A percentile compares a stretch with the other conserved stretches of the same genome.
These are phyloP conservation scores for Lasiodiplodia theobromae DNA, from an alignment of 2,329 filamentous ascomycete species.

Conservation along the genomic window DNA sequence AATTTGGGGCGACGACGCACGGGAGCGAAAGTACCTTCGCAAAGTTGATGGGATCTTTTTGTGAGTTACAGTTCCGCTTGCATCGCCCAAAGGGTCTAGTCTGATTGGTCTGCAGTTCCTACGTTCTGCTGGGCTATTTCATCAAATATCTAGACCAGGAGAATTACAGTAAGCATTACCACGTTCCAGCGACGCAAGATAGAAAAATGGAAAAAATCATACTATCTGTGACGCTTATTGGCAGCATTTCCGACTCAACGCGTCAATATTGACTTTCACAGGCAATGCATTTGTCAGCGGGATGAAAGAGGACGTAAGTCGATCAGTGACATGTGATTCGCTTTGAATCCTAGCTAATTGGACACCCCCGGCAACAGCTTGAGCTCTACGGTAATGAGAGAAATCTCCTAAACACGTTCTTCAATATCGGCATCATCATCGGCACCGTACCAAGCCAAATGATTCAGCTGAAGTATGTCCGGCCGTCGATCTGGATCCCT, in stretches of 20 bases:
- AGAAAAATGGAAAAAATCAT: not conserved
- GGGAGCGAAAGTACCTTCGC: constrained; percentile 12
- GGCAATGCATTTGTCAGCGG: constrained; percentile 30
- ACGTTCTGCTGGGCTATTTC: constrained; percentile 14
- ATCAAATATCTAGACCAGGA: constrained; percentile 21
- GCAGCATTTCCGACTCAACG: not conserved
- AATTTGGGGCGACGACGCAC: constrained; percentile 13
- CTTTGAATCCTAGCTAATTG: not conserved
- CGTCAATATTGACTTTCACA: not conserved
- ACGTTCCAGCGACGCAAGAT: not conserved
- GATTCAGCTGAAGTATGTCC: constrained; percentile 27
- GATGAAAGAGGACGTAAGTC: constrained; percentile 27
- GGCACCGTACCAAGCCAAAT: constrained; percentile 26
- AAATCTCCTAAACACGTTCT: constrained; percentile 22
- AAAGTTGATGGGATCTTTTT: constrained; percentile 13
- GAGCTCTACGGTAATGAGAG: constrained; percentile 24
- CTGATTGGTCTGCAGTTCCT: not conserved
- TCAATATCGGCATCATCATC: constrained; percentile 29
- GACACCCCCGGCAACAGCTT: not conserved
- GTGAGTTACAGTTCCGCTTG: not conserved
- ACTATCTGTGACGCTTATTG: not conserved
- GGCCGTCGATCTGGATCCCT: constrained; percentile 27
- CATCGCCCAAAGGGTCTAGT: not conserved
- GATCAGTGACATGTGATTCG: not conserved
- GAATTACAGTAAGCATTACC: constrained; percentile 11